Evolutionary conservation across 441 rosid species (phyloP), one percentile per base, ranked within the genome.

Genomic region (Croton setiger): DNA sequence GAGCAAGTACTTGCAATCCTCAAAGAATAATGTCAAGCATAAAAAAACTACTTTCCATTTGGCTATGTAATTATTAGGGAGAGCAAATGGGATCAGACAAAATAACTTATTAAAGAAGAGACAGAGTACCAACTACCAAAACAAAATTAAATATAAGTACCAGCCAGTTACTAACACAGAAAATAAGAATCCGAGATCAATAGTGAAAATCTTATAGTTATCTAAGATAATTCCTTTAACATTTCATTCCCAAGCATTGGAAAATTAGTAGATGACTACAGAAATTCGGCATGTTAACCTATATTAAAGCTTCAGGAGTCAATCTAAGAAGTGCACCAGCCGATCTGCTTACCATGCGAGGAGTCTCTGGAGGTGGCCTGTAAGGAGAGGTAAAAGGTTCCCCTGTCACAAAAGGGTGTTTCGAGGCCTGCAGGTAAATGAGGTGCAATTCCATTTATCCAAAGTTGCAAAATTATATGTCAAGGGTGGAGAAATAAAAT

Each of bases 321-420:
- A 58, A 68, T 58, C 27, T 58, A 70, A 70, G 39, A 56, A 65
- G 44, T 17, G 43, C 14, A 56, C 62, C 60, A 18, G 65, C 12
- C 47, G 66, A 45, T 64, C 51, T 71, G 64, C 92, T 84, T 83
- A 96, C 99, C 92, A 91, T 68, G 62, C 84, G 86, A 80, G 98
- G 93, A 39, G 95, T 83, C 81, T 93, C 99, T 11, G 74, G 85
- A 36, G 88, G 92, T 65, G 99, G 98, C 79, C 71, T 80, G 79
- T 88, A 96, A 36, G 98, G 99, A 78, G 87, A 80, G 31, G 88
- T 93, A 80, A 96, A 93, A 74, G 99, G 98, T 74, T 96, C 98
- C 66, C 99, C 98, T 14, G 98, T 96, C 61, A 96, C 86, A 75
- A 96, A 96, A 77, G 99, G 99, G 79, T 96, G 98, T 80, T 83